Conservation (phyloP, 2,329 filamentous ascomycete species). For the Microsporum canis region DNA sequence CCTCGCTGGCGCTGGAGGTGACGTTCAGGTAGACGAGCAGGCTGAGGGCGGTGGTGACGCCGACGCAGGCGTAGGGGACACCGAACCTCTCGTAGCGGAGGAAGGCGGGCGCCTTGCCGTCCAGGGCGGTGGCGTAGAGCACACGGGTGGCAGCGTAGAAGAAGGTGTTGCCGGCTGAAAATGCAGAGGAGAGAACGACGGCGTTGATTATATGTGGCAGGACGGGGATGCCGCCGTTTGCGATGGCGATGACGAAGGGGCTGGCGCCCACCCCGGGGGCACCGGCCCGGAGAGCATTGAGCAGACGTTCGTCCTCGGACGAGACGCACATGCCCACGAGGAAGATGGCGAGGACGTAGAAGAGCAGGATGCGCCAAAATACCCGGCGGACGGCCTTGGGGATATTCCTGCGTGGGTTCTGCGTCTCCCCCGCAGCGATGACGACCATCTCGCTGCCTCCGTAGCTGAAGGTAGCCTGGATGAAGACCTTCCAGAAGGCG, state of each 20-base stretch:
- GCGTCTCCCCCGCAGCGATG: conserved; percentile 39
- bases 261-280: conserved; percentile 33
- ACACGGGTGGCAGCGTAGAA: conserved; percentile 28
- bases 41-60: conserved; percentile 8
- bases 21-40: conserved; percentile 13
- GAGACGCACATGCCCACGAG: conserved; percentile 30
- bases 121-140: conserved; percentile 29
- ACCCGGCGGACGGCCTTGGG: conserved; percentile 34
- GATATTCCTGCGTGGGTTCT: conserved; percentile 33
- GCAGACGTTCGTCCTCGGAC: conserved; percentile 23
- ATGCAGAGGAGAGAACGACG: conserved; percentile 31
- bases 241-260: conserved; percentile 44
- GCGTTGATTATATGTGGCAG: conserved; percentile 32
- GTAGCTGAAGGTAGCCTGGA: conserved; percentile 41
- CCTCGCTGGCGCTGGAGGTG: conserved; percentile 8
- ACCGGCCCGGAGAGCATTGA: conserved; percentile 25
- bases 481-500: conserved; percentile 40
- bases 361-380: conserved; percentile 37
- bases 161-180: conserved; percentile 34
- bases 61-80: conserved; percentile 13
- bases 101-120: conserved; percentile 28
- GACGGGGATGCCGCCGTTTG: conserved; percentile 34
- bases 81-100: conserved; percentile 16
- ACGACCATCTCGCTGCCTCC: conserved; percentile 42
- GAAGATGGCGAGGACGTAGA: conserved; percentile 28